A percentile compares a stretch with the other conserved stretches of the same genome.
Evolutionary conservation across 345 rosid genomes (phyloP).

Genomic region (Gossypium anomalum): DNA sequence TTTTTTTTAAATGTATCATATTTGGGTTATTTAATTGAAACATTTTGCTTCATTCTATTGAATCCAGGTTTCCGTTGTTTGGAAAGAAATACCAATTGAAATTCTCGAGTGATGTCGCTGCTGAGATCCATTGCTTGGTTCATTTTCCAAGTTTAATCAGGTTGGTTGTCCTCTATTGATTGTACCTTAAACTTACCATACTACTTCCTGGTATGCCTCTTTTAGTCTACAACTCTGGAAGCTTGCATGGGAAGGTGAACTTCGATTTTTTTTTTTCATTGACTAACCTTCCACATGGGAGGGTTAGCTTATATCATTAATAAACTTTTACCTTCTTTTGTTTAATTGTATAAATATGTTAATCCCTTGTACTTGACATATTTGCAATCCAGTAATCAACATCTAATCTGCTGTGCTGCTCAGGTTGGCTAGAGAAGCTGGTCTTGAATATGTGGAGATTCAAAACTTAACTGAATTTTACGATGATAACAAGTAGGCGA

Average conservation of each 20-base stretch:
- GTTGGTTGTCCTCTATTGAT: constrained; percentile 27
- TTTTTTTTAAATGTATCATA: neutral
- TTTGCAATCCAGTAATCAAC: neutral
- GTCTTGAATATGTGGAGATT: constrained; percentile 92
- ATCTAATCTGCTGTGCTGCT: constrained; percentile 12
- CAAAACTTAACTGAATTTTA: constrained; percentile 88
- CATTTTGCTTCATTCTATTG: constrained; percentile 3
- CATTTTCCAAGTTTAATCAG: constrained; percentile 97
- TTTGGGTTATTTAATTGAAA: neutral
- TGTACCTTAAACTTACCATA: neutral
- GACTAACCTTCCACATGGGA: neutral
- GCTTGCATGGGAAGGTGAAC: neutral
- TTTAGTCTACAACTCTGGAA: neutral
- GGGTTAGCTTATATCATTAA: constrained; percentile 3
- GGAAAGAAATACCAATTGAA: constrained; percentile 94
- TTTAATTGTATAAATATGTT: neutral
- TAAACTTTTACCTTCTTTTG: neutral
- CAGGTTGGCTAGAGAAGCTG: constrained; percentile 97
- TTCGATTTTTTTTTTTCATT: neutral
- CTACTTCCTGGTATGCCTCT: neutral
- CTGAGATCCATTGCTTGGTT: constrained; percentile 90
- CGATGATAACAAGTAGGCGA: constrained; percentile 75
- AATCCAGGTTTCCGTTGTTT: constrained; percentile 79
- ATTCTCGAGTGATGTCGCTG: constrained; percentile 68
- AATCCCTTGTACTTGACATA: neutral